phyloP scores from a whole-genome alignment of 2,329 filamentous ascomycete species.

The Macroventuria anomochaeta region DNA sequence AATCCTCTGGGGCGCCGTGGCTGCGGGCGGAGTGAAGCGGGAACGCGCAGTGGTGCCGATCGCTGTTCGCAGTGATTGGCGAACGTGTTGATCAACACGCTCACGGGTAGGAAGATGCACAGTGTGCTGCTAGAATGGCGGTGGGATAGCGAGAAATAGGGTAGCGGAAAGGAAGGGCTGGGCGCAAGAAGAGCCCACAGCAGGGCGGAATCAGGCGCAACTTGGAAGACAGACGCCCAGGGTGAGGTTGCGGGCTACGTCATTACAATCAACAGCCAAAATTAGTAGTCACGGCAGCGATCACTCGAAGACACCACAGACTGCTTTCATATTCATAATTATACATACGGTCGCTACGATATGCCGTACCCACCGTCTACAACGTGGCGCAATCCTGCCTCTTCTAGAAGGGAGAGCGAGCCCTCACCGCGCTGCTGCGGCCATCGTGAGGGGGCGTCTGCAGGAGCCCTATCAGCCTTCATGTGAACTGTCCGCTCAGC shows the following conservation, averaged over 20 bases:
- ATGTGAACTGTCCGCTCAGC: constrained; percentile 18
- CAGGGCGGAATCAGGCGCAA: constrained; percentile 15
- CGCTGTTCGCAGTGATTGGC: constrained; percentile 26
- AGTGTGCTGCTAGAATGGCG: constrained; percentile 6
- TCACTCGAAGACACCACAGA: background rate
- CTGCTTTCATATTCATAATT: too few relatives aligned
- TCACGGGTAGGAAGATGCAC: constrained; percentile 12
- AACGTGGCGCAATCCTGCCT: background rate
- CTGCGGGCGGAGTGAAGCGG: constrained; percentile 24
- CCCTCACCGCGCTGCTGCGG: constrained; percentile 5
- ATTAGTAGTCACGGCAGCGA: constrained; percentile 3
- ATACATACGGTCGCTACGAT: too few relatives aligned
- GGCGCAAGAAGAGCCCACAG: constrained; percentile 4
- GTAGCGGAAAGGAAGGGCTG: constrained; percentile 10
- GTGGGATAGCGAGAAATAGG: constrained; percentile 9
- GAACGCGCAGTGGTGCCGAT: constrained; percentile 30
- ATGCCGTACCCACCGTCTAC: background rate
- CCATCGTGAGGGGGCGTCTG: constrained; percentile 4
- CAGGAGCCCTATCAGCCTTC: background rate
- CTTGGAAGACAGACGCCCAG: constrained; percentile 6
- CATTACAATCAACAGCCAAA: constrained; percentile 1
- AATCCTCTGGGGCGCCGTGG: background rate
- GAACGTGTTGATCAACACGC: constrained; percentile 22
- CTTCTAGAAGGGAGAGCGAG: background rate
- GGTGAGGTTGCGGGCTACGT: background rate